These are phyloP conservation scores for Boletus sensibilis DNA, from an alignment of 768 basidiomycete genomes.

Conservation along the genomic window DNA sequence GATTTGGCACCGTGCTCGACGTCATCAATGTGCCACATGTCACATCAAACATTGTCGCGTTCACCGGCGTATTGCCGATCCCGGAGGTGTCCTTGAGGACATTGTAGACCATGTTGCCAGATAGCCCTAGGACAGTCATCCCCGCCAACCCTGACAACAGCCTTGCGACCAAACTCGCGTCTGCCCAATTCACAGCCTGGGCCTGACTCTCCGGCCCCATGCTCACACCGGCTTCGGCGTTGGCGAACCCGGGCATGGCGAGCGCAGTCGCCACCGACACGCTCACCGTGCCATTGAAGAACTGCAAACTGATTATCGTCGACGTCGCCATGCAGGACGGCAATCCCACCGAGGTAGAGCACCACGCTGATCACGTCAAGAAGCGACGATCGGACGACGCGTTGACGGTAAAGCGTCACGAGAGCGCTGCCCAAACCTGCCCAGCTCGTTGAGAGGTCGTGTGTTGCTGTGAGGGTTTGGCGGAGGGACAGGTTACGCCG, in stretches of 20 bases:
- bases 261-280: neutral
- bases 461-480: neutral
- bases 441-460: neutral
- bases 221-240: neutral
- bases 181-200: neutral
- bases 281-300: constrained; percentile 8
- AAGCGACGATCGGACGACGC: no score
- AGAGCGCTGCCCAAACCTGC: neutral
- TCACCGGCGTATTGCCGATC: neutral
- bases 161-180: neutral
- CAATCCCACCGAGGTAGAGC: constrained; percentile 12
- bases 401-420: neutral
- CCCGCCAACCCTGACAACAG: neutral
- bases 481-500: neutral
- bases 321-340: constrained; percentile 10
- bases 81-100: neutral
- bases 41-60: neutral
- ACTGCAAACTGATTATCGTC: constrained; percentile 4
- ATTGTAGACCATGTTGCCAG: neutral
- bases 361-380: neutral
- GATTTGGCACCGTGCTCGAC: neutral
- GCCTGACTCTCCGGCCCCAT: neutral
- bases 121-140: neutral
- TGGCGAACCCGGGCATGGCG: neutral
- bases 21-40: neutral